These are phyloP conservation scores for Strigomonas oncopelti DNA, from an alignment of 208 protist genomes.

Conservation along the genomic window DNA sequence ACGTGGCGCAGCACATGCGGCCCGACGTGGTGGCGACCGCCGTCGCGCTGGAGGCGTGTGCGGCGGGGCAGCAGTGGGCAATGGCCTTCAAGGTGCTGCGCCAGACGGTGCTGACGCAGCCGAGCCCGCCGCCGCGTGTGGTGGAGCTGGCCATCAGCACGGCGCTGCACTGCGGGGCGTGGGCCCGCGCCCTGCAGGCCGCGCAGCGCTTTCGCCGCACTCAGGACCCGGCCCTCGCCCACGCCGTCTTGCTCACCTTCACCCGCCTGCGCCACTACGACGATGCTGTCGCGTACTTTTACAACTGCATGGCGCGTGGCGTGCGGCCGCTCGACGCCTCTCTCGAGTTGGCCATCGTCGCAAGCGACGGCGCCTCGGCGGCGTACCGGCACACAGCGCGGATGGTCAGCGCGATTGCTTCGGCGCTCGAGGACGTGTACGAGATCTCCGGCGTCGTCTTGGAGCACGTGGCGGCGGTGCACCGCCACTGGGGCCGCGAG, in stretches of 20 bases:
- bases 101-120: slow-evolving; percentile 56
- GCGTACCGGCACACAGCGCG: slow-evolving; percentile 59
- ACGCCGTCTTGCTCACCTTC: slow-evolving; percentile 55
- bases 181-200: slow-evolving; percentile 44
- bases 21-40: slow-evolving; percentile 45
- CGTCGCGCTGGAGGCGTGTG: slow-evolving; percentile 63
- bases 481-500: slow-evolving; percentile 24
- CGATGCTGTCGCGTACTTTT: slow-evolving; percentile 74
- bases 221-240: slow-evolving; percentile 42
- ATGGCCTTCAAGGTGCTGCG: slow-evolving; percentile 60
- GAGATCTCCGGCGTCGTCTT: slow-evolving; percentile 56
- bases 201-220: slow-evolving; percentile 48
- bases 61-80: slow-evolving; percentile 52
- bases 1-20: slow-evolving; percentile 22
- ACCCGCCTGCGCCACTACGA: slow-evolving; percentile 45
- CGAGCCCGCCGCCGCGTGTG: slow-evolving; percentile 34
- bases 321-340: slow-evolving; percentile 53
- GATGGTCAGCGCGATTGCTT: slow-evolving; percentile 61
- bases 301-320: slow-evolving; percentile 53
- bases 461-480: slow-evolving; percentile 71
- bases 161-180: slow-evolving; percentile 44
- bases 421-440: slow-evolving; percentile 76
- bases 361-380: slow-evolving; percentile 52
- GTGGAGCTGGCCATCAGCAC: slow-evolving; percentile 45
- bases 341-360: slow-evolving; percentile 58